Conservation (phyloP, 768 basidiomycete species). For the Suillus subaureus region DNA sequence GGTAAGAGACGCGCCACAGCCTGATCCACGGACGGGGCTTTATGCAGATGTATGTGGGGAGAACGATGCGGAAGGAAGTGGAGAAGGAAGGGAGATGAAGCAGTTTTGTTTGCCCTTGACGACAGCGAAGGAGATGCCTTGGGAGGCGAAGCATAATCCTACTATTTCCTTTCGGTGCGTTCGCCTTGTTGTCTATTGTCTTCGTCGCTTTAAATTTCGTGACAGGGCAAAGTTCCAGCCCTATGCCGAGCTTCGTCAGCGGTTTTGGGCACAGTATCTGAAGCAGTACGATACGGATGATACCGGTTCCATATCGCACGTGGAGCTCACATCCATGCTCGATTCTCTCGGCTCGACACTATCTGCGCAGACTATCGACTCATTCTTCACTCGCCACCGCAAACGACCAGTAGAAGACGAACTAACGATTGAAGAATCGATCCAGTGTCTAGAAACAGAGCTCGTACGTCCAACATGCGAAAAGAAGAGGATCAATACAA, state of each 20-base stretch:
- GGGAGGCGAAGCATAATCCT: conserved; percentile 77
- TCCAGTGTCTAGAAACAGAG: conserved; percentile 86
- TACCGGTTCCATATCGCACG: conserved; percentile 66
- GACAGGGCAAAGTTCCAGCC: conserved; percentile 91
- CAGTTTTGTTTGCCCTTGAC: conserved; percentile 68
- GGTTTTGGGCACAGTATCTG: conserved; percentile 89
- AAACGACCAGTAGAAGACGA: conserved; percentile 70
- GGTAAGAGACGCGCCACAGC: conserved; percentile 65
- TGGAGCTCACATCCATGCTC: conserved; percentile 93
- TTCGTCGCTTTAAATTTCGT: not conserved
- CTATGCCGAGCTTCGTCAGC: conserved; percentile 87
- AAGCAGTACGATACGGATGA: conserved; percentile 91
- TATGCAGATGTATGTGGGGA: conserved; percentile 31
- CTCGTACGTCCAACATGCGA: conserved; percentile 73
- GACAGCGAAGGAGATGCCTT: conserved; percentile 62
- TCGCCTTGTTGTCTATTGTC: conserved; percentile 18
- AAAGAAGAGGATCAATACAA: conserved; percentile 62
- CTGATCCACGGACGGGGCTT: conserved; percentile 55
- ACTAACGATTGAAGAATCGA: conserved; percentile 75
- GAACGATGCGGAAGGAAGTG: conserved; percentile 45
- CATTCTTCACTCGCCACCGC: conserved; percentile 75
- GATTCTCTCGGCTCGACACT: conserved; percentile 96
- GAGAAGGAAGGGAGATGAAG: conserved; percentile 52
- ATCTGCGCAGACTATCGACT: conserved; percentile 71
- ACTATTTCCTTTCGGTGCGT: conserved; percentile 62